These are phyloP conservation scores for Aureobasidium namibiae DNA, from an alignment of 2,329 filamentous ascomycete genomes.

Conservation along the genomic window DNA sequence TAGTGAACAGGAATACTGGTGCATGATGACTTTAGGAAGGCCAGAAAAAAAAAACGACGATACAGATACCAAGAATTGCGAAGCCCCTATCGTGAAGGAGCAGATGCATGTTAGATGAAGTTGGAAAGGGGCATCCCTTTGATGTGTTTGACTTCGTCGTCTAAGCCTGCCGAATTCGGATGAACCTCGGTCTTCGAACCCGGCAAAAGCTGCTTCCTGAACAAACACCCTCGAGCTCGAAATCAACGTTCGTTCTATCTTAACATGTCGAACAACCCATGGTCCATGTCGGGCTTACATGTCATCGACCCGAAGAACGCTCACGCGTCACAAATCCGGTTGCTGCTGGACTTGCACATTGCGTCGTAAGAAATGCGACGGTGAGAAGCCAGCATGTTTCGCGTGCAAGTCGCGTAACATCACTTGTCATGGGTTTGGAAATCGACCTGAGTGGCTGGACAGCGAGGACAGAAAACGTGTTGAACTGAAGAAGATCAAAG, in stretches of 20 bases:
- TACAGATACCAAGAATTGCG: neutral
- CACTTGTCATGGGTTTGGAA: constrained; percentile 11
- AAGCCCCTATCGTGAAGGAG: neutral
- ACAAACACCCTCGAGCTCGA: neutral
- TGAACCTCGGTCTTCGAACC: neutral
- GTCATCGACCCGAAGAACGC: neutral
- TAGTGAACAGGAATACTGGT: too few species aligned
- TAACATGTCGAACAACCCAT: too few species aligned
- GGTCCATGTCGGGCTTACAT: neutral
- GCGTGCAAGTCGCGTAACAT: constrained; percentile 1
- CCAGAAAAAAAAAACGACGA: too few species aligned
- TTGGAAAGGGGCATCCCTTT: neutral
- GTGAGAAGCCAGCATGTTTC: neutral
- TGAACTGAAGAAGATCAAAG: neutral
- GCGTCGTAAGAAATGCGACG: constrained; percentile 14
- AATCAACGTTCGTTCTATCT: too few species aligned
- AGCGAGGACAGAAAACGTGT: neutral
- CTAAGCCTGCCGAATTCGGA: neutral
- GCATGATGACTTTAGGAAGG: too few species aligned
- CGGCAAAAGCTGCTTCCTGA: neutral
- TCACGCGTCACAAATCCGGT: neutral
- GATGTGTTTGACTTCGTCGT: too few species aligned
- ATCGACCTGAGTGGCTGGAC: constrained; percentile 8
- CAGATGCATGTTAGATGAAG: neutral
- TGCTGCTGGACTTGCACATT: constrained; percentile 14